Percentiles rank a stretch among this genome's conserved stretches.
phyloP scores from a whole-genome alignment of 129 eudicot genomes.

The Daucus carota region DH1_v3.0 NC_030384.2:50380001-50380500 shows the following conservation, averaged over 20 bases:
- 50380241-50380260: background rate
- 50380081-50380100: background rate
- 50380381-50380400: background rate
- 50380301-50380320: background rate
- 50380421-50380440: background rate
- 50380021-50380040: background rate
- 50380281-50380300: background rate
- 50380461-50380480: background rate
- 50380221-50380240: background rate
- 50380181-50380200: background rate
- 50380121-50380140: background rate
- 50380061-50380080: too few relatives aligned
- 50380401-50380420: background rate
- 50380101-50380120: background rate
- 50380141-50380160: background rate
- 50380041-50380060: background rate
- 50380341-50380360: too few relatives aligned
- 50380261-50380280: background rate
- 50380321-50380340: too few relatives aligned
- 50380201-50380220: background rate
- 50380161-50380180: background rate
- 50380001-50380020: background rate
- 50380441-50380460: background rate
- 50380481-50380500: background rate
- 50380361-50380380: background rate